These are phyloP conservation scores for Parasarocladium wereldwijsianum DNA, from an alignment of 2,329 filamentous ascomycete genomes.

Conservation along the genomic window DNA sequence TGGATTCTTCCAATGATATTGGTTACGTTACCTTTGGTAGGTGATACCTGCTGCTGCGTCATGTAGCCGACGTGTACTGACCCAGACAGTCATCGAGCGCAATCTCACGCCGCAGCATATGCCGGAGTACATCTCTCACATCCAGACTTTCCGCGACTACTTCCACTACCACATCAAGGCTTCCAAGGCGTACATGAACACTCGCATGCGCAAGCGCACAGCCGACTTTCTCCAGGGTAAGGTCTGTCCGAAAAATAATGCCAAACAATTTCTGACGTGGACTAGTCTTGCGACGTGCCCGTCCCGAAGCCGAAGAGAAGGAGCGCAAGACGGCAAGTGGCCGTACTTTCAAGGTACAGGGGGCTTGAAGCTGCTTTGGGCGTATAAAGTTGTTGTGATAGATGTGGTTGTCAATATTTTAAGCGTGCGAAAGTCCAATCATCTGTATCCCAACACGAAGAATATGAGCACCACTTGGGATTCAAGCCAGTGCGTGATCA, in stretches of 20 bases:
- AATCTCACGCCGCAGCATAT: slow-evolving; percentile 84
- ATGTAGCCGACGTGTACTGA: too few species aligned
- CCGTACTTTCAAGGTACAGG: slow-evolving; percentile 63
- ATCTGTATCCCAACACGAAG: too few species aligned
- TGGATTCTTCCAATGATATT: slow-evolving; percentile 70
- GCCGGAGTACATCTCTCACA: slow-evolving; percentile 93
- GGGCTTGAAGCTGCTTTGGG: too few species aligned
- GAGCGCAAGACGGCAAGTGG: slow-evolving; percentile 97
- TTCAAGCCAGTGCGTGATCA: too few species aligned
- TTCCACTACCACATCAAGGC: slow-evolving; percentile 99
- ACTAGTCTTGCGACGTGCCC: slow-evolving; percentile 81
- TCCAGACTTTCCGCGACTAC: slow-evolving; percentile 99
- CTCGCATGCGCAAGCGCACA: slow-evolving; percentile 91
- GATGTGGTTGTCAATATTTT: too few species aligned
- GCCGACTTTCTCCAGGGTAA: slow-evolving; percentile 95
- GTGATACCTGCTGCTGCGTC: slow-evolving; percentile 9
- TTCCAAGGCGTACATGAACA: slow-evolving; percentile 98
- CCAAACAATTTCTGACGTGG: slow-evolving; percentile 14
- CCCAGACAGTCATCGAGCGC: too few species aligned
- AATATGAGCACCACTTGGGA: too few species aligned
- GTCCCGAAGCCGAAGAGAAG: slow-evolving; percentile 91
- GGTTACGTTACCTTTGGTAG: slow-evolving; percentile 97
- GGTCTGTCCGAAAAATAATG: slow-evolving; percentile 12
- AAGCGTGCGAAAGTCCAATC: too few species aligned
- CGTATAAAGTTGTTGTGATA: too few species aligned